These are phyloP conservation scores for Megacollybia marginata DNA, from an alignment of 768 basidiomycete species.

Conservation along the genomic window DNA sequence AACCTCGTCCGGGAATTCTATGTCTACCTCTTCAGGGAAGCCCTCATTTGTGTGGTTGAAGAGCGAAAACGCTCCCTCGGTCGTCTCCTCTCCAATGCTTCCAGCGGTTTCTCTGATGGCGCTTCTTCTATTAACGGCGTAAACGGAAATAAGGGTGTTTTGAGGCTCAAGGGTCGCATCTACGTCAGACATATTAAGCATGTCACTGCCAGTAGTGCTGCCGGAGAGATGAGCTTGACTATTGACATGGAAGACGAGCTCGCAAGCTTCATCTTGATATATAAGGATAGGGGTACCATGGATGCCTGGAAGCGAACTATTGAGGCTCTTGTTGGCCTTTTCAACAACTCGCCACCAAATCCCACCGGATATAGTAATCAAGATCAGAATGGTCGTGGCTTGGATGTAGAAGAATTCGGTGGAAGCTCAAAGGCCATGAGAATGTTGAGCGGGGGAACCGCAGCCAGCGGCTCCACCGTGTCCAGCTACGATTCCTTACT, in stretches of 20 bases:
- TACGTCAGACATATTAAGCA: constrained; percentile 92
- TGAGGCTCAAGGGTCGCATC: constrained; percentile 91
- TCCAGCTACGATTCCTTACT: constrained; percentile 58
- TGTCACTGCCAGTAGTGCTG: constrained; percentile 71
- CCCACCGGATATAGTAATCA: constrained; percentile 9
- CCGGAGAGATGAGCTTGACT: constrained; percentile 85
- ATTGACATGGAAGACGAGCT: constrained; percentile 98
- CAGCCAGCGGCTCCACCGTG: constrained; percentile 50
- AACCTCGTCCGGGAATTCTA: constrained; percentile 88
- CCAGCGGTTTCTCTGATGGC: constrained; percentile 41
- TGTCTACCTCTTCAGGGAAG: constrained; percentile 96
- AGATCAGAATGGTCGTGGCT: constrained; percentile 20
- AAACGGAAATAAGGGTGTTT: constrained; percentile 54
- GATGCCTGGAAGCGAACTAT: constrained; percentile 88
- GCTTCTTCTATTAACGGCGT: constrained; percentile 28
- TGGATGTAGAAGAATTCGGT: constrained; percentile 72
- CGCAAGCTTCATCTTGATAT: constrained; percentile 93
- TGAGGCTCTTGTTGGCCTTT: constrained; percentile 64
- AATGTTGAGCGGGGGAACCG: constrained; percentile 73
- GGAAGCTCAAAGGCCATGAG: constrained; percentile 70
- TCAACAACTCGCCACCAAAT: constrained; percentile 35
- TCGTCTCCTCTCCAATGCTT: constrained; percentile 62
- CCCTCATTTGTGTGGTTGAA: constrained; percentile 96
- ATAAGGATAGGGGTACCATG: constrained; percentile 82
- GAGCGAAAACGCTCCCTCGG: constrained; percentile 85